These are phyloP conservation scores for Candida tammaniensis DNA, from an alignment of 805 yeast genomes.

Conservation along the genomic window DNA sequence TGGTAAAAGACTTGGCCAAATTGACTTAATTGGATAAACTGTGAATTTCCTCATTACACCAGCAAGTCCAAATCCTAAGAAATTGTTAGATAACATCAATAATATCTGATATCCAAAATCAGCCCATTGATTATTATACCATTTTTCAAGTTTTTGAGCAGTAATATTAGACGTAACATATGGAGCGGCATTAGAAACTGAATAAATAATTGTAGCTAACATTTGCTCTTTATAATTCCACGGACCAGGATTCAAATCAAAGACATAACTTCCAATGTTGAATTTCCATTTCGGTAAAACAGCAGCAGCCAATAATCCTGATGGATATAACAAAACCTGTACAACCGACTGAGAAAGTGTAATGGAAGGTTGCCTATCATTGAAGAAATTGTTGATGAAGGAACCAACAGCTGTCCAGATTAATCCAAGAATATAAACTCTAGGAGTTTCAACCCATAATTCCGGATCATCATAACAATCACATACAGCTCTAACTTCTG, in stretches of 20 bases:
- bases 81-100: conserved; percentile 21
- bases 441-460: conserved; percentile 46
- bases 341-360: conserved; percentile 38
- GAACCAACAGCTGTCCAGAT: conserved; percentile 50
- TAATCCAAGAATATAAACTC: conserved; percentile 52
- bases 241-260: conserved; percentile 31
- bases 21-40: conserved; percentile 21
- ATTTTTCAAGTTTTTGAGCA: conserved; percentile 19
- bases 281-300: conserved; percentile 40
- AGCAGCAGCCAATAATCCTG: conserved; percentile 33
- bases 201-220: conserved; percentile 48
- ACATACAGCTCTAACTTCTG: conserved; percentile 61
- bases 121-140: conserved; percentile 24
- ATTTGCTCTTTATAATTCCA: conserved; percentile 64
- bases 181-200: conserved; percentile 27
- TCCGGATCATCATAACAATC: conserved; percentile 51
- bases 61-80: conserved; percentile 29
- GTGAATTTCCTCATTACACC: conserved; percentile 26
- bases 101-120: conserved; percentile 24
- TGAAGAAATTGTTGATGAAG: conserved; percentile 53
- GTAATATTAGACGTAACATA: conserved; percentile 30
- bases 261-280: conserved; percentile 3
- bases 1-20: conserved; percentile 29
- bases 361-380: conserved; percentile 50
- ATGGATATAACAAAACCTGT: conserved; percentile 43